A percentile compares a stretch with the other conserved stretches of the same genome.
Evolutionary conservation across 2,329 filamentous ascomycete genomes (phyloP).

Genomic region (Aspergillus latus): DNA sequence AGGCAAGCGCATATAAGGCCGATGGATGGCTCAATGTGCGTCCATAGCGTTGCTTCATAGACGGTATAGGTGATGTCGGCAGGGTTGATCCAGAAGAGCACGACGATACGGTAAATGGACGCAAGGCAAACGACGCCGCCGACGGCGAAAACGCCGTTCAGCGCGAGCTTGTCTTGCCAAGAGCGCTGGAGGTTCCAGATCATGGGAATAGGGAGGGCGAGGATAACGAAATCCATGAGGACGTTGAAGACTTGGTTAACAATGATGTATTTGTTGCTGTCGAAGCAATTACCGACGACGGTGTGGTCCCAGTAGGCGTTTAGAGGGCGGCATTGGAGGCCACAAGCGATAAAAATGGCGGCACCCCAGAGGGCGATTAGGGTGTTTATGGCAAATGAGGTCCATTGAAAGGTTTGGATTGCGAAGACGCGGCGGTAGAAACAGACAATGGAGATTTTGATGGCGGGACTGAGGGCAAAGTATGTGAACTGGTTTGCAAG

Average conservation of each 20-base stretch:
- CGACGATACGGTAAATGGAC: constrained; percentile 38
- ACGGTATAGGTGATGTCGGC: constrained; percentile 35
- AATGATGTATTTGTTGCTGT: constrained; percentile 31
- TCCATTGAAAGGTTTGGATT: constrained; percentile 29
- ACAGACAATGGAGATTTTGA: constrained; percentile 37
- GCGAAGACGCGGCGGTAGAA: constrained; percentile 38
- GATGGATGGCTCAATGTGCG: constrained; percentile 36
- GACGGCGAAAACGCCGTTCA: constrained; percentile 35
- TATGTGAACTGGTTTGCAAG: constrained; percentile 38
- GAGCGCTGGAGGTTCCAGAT: constrained; percentile 35
- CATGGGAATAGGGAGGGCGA: constrained; percentile 34
- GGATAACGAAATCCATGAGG: constrained; percentile 35
- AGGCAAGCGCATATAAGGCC: constrained; percentile 38
- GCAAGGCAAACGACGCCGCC: constrained; percentile 38
- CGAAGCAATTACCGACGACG: constrained; percentile 29
- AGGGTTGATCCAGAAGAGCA: constrained; percentile 33
- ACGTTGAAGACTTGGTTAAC: constrained; percentile 37
- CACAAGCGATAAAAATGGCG: constrained; percentile 34
- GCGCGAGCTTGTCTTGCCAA: constrained; percentile 37
- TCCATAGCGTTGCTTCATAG: constrained; percentile 37
- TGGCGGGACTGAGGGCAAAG: constrained; percentile 32
- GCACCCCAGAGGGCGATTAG: constrained; percentile 31
- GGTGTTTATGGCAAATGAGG: constrained; percentile 28
- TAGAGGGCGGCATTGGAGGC: constrained; percentile 33
- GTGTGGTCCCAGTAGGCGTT: constrained; percentile 33